Evolutionary conservation across 2,329 filamentous ascomycete species (phyloP).

Genomic region (Calonectria pseudoreteaudii): DNA sequence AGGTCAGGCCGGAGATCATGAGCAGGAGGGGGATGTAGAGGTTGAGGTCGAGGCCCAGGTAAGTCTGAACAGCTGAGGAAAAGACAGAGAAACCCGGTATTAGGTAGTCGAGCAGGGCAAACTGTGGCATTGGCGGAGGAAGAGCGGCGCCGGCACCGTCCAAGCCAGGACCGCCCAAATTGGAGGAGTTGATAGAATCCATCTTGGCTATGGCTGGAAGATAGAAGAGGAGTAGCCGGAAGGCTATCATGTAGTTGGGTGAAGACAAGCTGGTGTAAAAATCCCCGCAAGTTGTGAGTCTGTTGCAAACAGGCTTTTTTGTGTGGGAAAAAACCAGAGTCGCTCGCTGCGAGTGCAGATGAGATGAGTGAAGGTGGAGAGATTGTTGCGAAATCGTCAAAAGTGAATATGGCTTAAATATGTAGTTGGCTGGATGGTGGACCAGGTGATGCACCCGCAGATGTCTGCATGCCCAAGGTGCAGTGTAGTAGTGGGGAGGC

Average conservation of each 20-base stretch:
- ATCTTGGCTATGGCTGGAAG: slow-evolving; percentile 24
- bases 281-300: not conserved
- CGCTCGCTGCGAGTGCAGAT: slow-evolving; percentile 14
- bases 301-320: not conserved
- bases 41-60: slow-evolving; percentile 72
- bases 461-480: not conserved
- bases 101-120: slow-evolving; percentile 69
- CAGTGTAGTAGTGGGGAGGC: not conserved
- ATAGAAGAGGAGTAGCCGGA: not conserved
- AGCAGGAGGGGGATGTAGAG: slow-evolving; percentile 71
- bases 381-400: not conserved
- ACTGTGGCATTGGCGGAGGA: slow-evolving; percentile 48
- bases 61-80: slow-evolving; percentile 63
- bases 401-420: not conserved
- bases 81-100: slow-evolving; percentile 74
- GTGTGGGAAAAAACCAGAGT: not conserved
- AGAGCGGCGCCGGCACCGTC: not conserved
- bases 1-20: slow-evolving; percentile 59
- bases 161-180: slow-evolving; percentile 9
- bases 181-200: slow-evolving; percentile 40
- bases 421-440: not conserved
- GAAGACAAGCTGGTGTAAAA: not conserved
- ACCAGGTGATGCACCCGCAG: not conserved
- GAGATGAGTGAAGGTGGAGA: not conserved
- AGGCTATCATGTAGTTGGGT: slow-evolving; percentile 21